These are phyloP conservation scores for Pisolithus tinctorius DNA, from an alignment of 768 basidiomycete species.

Conservation along the genomic window DNA sequence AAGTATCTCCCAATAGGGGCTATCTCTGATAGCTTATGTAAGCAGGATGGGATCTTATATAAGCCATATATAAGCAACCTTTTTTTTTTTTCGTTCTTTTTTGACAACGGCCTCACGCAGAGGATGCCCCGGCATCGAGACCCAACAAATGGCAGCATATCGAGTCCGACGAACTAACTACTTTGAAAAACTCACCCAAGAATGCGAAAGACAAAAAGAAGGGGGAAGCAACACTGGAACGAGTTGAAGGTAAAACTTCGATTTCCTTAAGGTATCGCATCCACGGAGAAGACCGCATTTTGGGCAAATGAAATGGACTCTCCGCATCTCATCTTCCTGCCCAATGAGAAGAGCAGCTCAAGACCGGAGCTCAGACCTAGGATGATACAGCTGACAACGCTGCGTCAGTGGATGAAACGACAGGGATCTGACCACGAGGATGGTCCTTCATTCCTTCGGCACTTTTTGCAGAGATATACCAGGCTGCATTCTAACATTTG, in stretches of 20 bases:
- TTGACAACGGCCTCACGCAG: slow-evolving; percentile 33
- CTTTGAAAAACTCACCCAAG: background rate
- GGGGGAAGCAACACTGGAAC: background rate
- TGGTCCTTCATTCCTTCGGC: slow-evolving; percentile 86
- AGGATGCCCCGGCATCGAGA: slow-evolving; percentile 60
- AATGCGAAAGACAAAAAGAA: slow-evolving; percentile 20
- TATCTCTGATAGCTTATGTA: too few relatives aligned
- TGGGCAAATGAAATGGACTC: slow-evolving; percentile 55
- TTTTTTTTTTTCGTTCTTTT: background rate
- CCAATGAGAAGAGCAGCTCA: background rate
- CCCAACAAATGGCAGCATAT: slow-evolving; percentile 65
- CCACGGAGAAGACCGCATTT: slow-evolving; percentile 49
- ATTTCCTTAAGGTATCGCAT: slow-evolving; percentile 75
- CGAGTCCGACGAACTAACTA: slow-evolving; percentile 18
- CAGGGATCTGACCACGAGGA: slow-evolving; percentile 36
- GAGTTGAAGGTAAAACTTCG: slow-evolving; percentile 28
- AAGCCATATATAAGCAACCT: too few relatives aligned
- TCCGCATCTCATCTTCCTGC: slow-evolving; percentile 8
- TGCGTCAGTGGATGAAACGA: slow-evolving; percentile 67
- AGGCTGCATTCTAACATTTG: slow-evolving; percentile 67
- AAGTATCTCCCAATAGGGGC: too few relatives aligned
- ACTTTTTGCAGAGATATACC: slow-evolving; percentile 63
- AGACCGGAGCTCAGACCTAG: background rate
- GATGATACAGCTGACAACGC: slow-evolving; percentile 21
- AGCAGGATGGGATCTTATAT: too few relatives aligned